Evolutionary conservation across 2,329 filamentous ascomycete species (phyloP).

Genomic region (Claviceps africana): DNA sequence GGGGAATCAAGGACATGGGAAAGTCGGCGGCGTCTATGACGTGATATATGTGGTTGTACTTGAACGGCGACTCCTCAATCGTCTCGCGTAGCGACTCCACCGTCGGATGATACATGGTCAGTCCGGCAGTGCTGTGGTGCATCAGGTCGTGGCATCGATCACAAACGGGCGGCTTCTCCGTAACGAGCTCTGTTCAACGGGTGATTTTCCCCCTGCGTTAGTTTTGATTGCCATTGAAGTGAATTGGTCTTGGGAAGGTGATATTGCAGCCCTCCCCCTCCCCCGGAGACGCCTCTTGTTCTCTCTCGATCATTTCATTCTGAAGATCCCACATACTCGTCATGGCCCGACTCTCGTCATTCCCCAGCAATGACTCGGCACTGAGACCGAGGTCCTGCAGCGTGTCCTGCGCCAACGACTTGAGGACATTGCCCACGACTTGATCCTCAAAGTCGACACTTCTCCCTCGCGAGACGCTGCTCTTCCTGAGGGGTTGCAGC

Average conservation of each 20-base stretch:
- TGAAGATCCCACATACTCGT: not conserved
- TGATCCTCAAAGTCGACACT: constrained; percentile 29
- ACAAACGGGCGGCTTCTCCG: constrained; percentile 49
- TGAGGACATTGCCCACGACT: constrained; percentile 32
- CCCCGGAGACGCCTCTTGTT: no score
- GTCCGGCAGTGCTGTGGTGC: constrained; percentile 49
- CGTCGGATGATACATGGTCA: constrained; percentile 65
- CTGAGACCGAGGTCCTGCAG: constrained; percentile 34
- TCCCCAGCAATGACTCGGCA: constrained; percentile 22
- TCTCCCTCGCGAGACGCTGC: constrained; percentile 7
- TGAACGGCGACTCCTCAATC: constrained; percentile 76
- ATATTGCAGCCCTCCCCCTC: no score
- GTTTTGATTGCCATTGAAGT: no score
- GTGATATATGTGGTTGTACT: constrained; percentile 90
- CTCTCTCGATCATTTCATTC: not conserved
- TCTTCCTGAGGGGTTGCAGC: constrained; percentile 13
- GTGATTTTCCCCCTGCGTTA: not conserved
- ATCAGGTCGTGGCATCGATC: constrained; percentile 74
- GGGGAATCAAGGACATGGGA: constrained; percentile 78
- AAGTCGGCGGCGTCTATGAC: constrained; percentile 93
- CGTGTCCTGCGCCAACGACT: constrained; percentile 25
- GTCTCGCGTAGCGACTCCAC: constrained; percentile 71
- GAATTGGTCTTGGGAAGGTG: no score
- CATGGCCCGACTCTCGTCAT: not conserved
- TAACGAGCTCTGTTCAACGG: not conserved